Evolutionary conservation across 129 eudicot genomes (phyloP).

Genomic region (Centrapalus pauciflorus): DNA sequence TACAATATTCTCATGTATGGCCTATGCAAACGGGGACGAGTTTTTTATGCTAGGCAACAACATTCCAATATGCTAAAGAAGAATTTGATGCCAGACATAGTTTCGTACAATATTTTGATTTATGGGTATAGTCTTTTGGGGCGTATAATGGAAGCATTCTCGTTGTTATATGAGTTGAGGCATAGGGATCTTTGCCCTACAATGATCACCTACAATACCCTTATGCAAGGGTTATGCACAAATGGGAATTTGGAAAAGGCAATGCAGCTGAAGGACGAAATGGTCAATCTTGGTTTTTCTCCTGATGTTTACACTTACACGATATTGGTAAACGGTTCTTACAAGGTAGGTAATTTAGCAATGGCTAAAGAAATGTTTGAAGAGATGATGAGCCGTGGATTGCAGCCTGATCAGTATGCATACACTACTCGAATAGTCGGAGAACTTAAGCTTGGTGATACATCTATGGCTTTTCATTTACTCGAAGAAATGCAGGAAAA

Average conservation of each 20-base stretch:
- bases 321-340: constrained; percentile 45
- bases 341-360: constrained; percentile 39
- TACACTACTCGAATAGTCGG: constrained; percentile 49
- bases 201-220: constrained; percentile 52
- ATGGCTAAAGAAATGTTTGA: constrained; percentile 45
- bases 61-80: constrained; percentile 47
- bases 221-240: constrained; percentile 51
- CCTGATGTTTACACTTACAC: constrained; percentile 68
- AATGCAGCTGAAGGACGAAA: constrained; percentile 42
- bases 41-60: constrained; percentile 40
- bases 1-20: constrained; percentile 56
- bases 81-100: constrained; percentile 44
- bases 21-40: constrained; percentile 53
- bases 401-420: constrained; percentile 56
- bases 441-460: constrained; percentile 44
- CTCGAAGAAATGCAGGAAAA: constrained; percentile 56
- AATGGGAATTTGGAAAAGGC: constrained; percentile 44
- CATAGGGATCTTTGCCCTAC: constrained; percentile 38
- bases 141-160: constrained; percentile 41
- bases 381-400: constrained; percentile 52
- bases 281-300: constrained; percentile 37
- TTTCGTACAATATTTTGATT: constrained; percentile 58
- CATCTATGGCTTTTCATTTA: constrained; percentile 15
- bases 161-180: constrained; percentile 45
- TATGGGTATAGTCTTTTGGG: constrained; percentile 58